A percentile compares a stretch with the other conserved stretches of the same genome.
phyloP scores from a whole-genome alignment of 129 eudicot species.

The Ambrosia artemisiifolia region DNA sequence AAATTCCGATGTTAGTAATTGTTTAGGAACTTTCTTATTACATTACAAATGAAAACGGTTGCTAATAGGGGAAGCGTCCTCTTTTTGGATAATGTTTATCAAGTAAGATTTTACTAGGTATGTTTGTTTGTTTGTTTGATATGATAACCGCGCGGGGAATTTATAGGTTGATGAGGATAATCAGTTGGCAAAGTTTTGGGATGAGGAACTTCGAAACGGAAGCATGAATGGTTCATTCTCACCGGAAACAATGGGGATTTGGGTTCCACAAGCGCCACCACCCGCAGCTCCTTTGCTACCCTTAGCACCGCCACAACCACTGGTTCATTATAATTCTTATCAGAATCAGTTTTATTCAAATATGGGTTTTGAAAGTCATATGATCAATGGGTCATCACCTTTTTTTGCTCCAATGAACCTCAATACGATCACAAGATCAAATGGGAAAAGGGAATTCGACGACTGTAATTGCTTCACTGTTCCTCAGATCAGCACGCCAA shows the following conservation, averaged over 20 bases:
- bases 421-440: conserved; percentile 24
- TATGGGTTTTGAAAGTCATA: conserved; percentile 27
- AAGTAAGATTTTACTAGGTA: neutral
- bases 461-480: conserved; percentile 52
- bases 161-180: conserved; percentile 39
- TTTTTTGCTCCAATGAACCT: conserved; percentile 13
- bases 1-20: too few relatives aligned
- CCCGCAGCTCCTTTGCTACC: conserved; percentile 14
- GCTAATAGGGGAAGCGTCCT: neutral
- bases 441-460: conserved; percentile 23
- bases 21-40: neutral
- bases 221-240: conserved; percentile 25
- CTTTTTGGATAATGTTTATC: too few relatives aligned
- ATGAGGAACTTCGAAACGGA: conserved; percentile 36
- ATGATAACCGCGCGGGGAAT: neutral
- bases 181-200: conserved; percentile 43
- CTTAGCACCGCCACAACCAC: neutral
- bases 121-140: neutral
- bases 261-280: conserved; percentile 76
- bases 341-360: conserved; percentile 13
- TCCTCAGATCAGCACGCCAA: conserved; percentile 50
- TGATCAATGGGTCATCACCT: conserved; percentile 19
- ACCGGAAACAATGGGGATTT: conserved; percentile 43
- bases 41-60: neutral
- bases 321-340: conserved; percentile 3